These are phyloP conservation scores for Chlorella sp. DNA, from an alignment of 139 green algal species.

Conservation along the genomic window DNA sequence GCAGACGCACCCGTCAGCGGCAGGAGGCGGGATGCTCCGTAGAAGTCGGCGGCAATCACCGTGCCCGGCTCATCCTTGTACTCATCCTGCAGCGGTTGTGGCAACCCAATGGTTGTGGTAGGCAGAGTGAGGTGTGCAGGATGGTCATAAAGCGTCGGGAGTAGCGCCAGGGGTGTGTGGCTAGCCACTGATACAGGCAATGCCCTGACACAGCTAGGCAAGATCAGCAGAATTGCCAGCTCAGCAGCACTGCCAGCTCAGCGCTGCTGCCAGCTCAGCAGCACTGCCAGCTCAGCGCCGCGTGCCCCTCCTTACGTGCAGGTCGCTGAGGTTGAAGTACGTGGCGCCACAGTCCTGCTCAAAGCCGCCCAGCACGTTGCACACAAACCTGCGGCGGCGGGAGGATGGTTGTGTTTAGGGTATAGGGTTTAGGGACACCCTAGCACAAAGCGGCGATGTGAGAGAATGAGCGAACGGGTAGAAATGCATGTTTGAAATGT, in stretches of 20 bases:
- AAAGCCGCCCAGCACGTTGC: conserved; percentile 86
- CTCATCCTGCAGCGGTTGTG: conserved; percentile 76
- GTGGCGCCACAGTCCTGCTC: conserved; percentile 79
- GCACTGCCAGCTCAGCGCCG: not conserved
- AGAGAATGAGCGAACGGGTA: not conserved
- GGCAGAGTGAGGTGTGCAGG: not conserved
- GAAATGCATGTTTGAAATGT: too few relatives aligned
- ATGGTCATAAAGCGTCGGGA: too few relatives aligned
- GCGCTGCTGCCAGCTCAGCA: not conserved
- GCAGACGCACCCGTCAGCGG: conserved; percentile 57
- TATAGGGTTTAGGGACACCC: too few relatives aligned
- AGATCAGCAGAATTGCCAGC: not conserved
- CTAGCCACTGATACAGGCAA: too few relatives aligned
- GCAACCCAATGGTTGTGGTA: not conserved
- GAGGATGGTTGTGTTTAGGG: not conserved
- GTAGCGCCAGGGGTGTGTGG: too few relatives aligned
- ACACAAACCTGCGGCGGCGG: not conserved
- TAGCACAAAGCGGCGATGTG: too few relatives aligned
- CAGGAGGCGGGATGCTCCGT: conserved; percentile 81
- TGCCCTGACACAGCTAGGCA: too few relatives aligned
- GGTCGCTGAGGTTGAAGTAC: conserved; percentile 88
- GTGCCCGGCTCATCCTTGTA: conserved; percentile 74
- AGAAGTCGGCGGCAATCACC: conserved; percentile 92
- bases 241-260: not conserved
- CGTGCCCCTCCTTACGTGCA: conserved; percentile 64